These are phyloP conservation scores for Orbilia blumenaviensis DNA, from an alignment of 2,329 filamentous ascomycete genomes.

Conservation along the genomic window DNA sequence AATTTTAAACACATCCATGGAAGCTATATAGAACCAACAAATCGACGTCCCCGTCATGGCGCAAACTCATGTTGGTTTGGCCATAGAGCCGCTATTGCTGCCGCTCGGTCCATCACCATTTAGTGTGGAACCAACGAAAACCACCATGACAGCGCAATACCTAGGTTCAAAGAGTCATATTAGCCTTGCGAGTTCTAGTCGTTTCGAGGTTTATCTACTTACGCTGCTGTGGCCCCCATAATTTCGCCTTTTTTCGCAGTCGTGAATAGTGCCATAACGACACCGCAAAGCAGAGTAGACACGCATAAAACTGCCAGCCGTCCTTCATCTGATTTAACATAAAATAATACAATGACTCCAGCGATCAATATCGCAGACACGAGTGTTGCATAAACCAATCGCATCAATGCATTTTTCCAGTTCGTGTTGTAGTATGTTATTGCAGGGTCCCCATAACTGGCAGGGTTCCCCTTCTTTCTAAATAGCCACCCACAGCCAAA, in stretches of 20 bases:
- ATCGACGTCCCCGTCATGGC: background rate
- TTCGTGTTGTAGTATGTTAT: constrained; percentile 46
- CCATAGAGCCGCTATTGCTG: background rate
- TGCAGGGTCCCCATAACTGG: constrained; percentile 25
- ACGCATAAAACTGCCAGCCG: constrained; percentile 35
- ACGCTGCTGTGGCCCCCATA: constrained; percentile 51
- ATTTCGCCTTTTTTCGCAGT: constrained; percentile 52
- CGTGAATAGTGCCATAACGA: constrained; percentile 43
- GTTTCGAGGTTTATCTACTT: constrained; percentile 5
- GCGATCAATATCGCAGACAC: constrained; percentile 24
- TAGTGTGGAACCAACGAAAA: constrained; percentile 48
- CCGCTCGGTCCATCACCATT: background rate
- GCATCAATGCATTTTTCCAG: constrained; percentile 25
- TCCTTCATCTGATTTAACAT: background rate
- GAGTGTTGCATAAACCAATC: constrained; percentile 29
- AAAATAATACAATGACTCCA: constrained; percentile 38
- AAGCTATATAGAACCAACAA: too few relatives aligned
- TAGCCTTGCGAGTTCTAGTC: background rate
- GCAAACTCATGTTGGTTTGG: background rate
- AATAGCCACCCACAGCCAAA: constrained; percentile 31
- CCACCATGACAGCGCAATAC: constrained; percentile 50
- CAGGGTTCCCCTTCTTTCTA: constrained; percentile 37
- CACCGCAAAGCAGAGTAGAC: constrained; percentile 37
- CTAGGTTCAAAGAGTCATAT: constrained; percentile 2
- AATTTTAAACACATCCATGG: too few relatives aligned